These are phyloP conservation scores for Phytophthora pini DNA, from an alignment of 352 stramenopile genomes.

Conservation along the genomic window DNA sequence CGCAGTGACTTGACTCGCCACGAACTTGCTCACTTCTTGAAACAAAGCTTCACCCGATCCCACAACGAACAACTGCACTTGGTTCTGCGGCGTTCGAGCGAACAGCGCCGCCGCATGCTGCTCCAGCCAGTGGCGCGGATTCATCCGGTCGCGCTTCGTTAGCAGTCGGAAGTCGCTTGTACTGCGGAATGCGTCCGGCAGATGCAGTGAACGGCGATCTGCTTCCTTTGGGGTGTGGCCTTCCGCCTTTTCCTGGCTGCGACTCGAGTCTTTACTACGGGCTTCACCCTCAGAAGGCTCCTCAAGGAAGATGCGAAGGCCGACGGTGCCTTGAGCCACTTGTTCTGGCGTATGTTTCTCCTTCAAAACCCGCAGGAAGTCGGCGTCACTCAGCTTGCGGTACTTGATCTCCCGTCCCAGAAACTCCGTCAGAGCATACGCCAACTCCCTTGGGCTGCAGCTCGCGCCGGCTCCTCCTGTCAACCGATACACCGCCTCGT, in stretches of 20 bases:
- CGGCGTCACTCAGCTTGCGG: conserved; percentile 48
- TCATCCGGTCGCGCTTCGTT: conserved; percentile 50
- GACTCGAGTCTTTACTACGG: conserved; percentile 14
- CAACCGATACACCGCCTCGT: conserved; percentile 62
- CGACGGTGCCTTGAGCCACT: conserved; percentile 57
- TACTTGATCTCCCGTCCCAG: conserved; percentile 62
- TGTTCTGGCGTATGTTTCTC: conserved; percentile 59
- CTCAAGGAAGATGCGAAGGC: conserved; percentile 64
- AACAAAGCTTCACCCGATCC: conserved; percentile 76
- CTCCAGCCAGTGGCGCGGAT: conserved; percentile 58
- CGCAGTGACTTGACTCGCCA: conserved; percentile 68
- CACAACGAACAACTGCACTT: conserved; percentile 85
- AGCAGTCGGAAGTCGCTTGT: conserved; percentile 63
- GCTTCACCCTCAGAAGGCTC: conserved; percentile 12
- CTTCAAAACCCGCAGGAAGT: conserved; percentile 52
- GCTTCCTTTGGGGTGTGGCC: conserved; percentile 10
- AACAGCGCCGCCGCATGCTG: conserved; percentile 46
- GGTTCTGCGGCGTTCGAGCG: conserved; percentile 56
- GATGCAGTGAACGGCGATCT: conserved; percentile 21
- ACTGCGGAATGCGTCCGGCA: conserved; percentile 41
- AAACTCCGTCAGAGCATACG: conserved; percentile 38
- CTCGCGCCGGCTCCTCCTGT: conserved; percentile 41
- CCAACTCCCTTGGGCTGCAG: conserved; percentile 56
- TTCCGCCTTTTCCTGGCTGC: conserved; percentile 12
- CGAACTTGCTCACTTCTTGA: conserved; percentile 66